These are phyloP conservation scores for Lachancea fermentati DNA, from an alignment of 805 yeast species.

Conservation along the genomic window DNA sequence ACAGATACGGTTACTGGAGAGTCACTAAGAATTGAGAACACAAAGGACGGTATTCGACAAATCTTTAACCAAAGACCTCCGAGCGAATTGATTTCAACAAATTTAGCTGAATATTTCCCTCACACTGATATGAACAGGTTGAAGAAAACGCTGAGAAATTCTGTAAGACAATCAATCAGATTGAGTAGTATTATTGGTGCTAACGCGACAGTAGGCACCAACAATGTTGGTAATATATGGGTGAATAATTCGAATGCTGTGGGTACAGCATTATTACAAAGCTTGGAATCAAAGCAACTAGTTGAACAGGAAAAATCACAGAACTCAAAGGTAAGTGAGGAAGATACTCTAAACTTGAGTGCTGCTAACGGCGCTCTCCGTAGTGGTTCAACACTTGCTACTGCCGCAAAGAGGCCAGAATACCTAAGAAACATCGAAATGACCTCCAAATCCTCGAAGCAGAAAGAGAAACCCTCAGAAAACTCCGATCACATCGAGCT, in stretches of 20 bases:
- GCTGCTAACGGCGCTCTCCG: too few species aligned
- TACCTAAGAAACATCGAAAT: too few species aligned
- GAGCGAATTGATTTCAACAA: conserved; percentile 82
- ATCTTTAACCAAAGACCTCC: conserved; percentile 90
- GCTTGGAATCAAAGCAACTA: conserved; percentile 23
- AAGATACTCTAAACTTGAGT: conserved; percentile 17
- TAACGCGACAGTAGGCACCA: conserved; percentile 23
- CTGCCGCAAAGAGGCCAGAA: too few species aligned
- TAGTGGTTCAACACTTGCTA: too few species aligned
- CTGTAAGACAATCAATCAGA: conserved; percentile 72
- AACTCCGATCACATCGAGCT: conserved; percentile 14
- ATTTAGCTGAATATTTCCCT: conserved; percentile 88
- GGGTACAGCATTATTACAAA: conserved; percentile 39
- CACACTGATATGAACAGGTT: conserved; percentile 65
- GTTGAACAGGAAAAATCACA: neutral
- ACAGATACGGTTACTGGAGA: neutral
- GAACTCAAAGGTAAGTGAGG: neutral
- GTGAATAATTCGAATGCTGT: conserved; percentile 52
- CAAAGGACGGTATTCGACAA: conserved; percentile 31
- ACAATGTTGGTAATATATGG: conserved; percentile 62
- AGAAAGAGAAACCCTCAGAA: too few species aligned
- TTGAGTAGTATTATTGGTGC: conserved; percentile 28
- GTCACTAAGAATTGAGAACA: conserved; percentile 18
- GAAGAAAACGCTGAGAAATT: conserved; percentile 75
- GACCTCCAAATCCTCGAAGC: too few species aligned